Base-by-base conservation (phyloP, 140 eudicot genomes). In the Stevia rebaudiana region DNA sequence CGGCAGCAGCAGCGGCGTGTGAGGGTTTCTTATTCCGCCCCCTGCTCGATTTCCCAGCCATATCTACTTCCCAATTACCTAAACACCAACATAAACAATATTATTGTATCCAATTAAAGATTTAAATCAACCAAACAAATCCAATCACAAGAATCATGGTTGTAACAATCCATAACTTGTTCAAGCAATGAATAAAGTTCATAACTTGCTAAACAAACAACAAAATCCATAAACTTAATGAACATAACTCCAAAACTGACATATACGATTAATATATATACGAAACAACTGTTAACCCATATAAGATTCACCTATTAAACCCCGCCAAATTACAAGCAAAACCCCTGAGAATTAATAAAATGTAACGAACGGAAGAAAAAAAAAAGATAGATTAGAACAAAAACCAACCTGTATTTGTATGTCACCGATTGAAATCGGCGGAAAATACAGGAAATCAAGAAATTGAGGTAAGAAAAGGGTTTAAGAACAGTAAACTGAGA, bases 21-120 rank as follows among this genome's bases (percentile, higher is more conserved):
- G 86, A 9, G 42, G 69, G 86, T 77, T 73, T 90, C 75, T 80
- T 73, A 49, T 82, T 87, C 87, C 78, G 79, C 61, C 88, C 94
- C 67, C 74, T 84, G 78, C 80, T 87, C 21, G 95, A 87, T 79
- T 91, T 91, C 40, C 98, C 96, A 53, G 96, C 98, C 98, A 91
- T 91, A 58, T 51, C 76, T 55, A 18, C 63, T 77, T 68, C 82
- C 77, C 57, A 58, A 59, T 53, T 70, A 77, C 78, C 70, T 60
- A 58, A 72, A 59, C 8, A 54, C 22, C 44, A 35, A 31, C 36
- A 25, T 50, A 74, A 59, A n/a, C 28, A 25, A 39, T 24, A 73
- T 21, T 22, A 28, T 5, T 33, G 8, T 17, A 67, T 23, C 78
- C 41, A 35, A 42, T 8, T 16, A 18, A 36, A 22, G 7, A 47